A percentile compares a stretch with the other conserved stretches of the same genome.
Evolutionary conservation across 1,284 basidiomycete species (phyloP).

Genomic region (Inonotus hispidus): DNA sequence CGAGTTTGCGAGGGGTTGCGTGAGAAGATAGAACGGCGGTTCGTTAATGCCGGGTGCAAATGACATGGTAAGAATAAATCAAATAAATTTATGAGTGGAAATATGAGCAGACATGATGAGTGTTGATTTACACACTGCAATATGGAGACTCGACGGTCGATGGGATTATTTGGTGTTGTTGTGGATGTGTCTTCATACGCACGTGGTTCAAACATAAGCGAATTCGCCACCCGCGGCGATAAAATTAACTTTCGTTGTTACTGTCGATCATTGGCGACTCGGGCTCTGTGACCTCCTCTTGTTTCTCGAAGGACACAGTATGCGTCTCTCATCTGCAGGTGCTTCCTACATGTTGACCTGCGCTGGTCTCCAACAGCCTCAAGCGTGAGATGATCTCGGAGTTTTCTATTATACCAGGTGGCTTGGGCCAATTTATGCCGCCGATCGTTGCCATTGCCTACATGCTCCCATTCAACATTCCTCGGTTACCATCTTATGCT

Average conservation of each 20-base stretch:
- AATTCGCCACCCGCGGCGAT: not conserved
- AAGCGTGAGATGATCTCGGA: not conserved
- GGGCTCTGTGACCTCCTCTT: no score
- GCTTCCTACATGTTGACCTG: not conserved
- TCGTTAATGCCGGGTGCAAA: slow-evolving; percentile 20
- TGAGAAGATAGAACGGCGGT: slow-evolving; percentile 57
- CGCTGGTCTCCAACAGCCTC: not conserved
- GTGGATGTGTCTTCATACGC: not conserved
- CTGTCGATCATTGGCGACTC: not conserved
- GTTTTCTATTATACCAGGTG: not conserved
- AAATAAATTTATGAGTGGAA: not conserved
- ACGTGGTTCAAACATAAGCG: not conserved
- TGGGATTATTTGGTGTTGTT: not conserved
- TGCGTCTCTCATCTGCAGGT: not conserved
- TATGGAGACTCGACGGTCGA: not conserved
- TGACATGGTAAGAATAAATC: slow-evolving; percentile 8
- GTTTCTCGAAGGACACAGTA: no score
- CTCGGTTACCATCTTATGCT: not conserved
- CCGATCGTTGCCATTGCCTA: slow-evolving; percentile 1
- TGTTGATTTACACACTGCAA: not conserved
- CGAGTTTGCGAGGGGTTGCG: slow-evolving; percentile 43
- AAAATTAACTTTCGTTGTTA: not conserved
- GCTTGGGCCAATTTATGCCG: not conserved
- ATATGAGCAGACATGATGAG: not conserved
- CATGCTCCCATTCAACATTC: not conserved